A percentile compares a stretch with the other conserved stretches of the same genome.
Evolutionary conservation across 2,329 filamentous ascomycete species (phyloP).

Genomic region (Colletotrichum destructivum): DNA sequence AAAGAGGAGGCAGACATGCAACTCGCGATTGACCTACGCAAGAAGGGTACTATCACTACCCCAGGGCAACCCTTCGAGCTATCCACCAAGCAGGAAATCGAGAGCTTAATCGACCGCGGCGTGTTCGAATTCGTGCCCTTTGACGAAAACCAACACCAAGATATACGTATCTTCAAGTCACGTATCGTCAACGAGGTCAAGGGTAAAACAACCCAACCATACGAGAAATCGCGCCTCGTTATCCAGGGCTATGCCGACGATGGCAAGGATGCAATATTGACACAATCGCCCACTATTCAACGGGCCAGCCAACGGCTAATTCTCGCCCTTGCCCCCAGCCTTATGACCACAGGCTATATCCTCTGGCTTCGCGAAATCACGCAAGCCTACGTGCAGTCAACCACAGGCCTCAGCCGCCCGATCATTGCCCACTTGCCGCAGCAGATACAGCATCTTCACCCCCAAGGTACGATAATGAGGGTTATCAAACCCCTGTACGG

Average conservation of each 20-base stretch:
- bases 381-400: background rate
- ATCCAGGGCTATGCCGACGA: background rate
- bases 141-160: background rate
- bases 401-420: background rate
- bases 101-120: background rate
- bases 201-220: background rate
- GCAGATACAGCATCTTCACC: background rate
- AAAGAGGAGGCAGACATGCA: no score
- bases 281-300: background rate
- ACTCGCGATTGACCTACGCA: background rate
- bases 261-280: background rate
- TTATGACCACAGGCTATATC: fast-evolving
- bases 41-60: background rate
- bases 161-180: background rate
- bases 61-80: background rate
- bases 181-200: background rate
- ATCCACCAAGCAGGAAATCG: background rate
- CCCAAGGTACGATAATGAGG: background rate
- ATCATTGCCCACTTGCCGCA: background rate
- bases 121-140: background rate
- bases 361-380: background rate
- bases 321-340: background rate
- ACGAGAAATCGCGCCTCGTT: background rate
- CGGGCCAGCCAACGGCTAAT: background rate
- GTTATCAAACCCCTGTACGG: background rate